Evolutionary conservation across 192 early-diverging fungal genomes (phyloP).

Genomic region (Coemansia umbellata): DNA sequence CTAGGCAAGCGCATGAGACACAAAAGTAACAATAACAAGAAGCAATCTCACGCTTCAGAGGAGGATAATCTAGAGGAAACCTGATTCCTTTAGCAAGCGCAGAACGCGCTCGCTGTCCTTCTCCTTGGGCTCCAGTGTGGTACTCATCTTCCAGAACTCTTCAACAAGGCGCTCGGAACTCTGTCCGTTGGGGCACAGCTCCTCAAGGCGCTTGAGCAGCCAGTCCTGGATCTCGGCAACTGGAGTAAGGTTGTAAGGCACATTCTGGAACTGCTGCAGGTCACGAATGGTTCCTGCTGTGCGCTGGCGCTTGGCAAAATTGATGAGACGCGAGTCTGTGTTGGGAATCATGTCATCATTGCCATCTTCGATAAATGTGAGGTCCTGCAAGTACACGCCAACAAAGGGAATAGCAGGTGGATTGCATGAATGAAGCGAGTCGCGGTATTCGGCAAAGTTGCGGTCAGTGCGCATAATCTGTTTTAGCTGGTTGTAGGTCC

Average conservation of each 20-base stretch:
- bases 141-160: conserved; percentile 73
- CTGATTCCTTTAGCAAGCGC: conserved; percentile 70
- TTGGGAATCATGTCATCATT: conserved; percentile 68
- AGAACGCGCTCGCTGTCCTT: conserved; percentile 79
- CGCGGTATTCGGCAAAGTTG: conserved; percentile 83
- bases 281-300: conserved; percentile 84
- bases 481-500: conserved; percentile 61
- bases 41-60: neutral
- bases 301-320: conserved; percentile 85
- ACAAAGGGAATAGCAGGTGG: conserved; percentile 81
- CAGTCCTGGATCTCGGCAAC: conserved; percentile 84
- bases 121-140: conserved; percentile 81
- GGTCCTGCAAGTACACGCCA: conserved; percentile 80
- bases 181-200: conserved; percentile 60
- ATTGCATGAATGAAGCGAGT: conserved; percentile 73
- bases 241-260: conserved; percentile 67
- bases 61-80: conserved; percentile 71
- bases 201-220: conserved; percentile 64
- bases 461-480: conserved; percentile 72
- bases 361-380: conserved; percentile 90
- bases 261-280: conserved; percentile 84
- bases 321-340: conserved; percentile 65
- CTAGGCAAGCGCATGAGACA: neutral
- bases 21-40: neutral
- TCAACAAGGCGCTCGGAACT: conserved; percentile 55